Conservation (phyloP, 345 rosid genomes). For the Eutrema yunnanense region DNA sequence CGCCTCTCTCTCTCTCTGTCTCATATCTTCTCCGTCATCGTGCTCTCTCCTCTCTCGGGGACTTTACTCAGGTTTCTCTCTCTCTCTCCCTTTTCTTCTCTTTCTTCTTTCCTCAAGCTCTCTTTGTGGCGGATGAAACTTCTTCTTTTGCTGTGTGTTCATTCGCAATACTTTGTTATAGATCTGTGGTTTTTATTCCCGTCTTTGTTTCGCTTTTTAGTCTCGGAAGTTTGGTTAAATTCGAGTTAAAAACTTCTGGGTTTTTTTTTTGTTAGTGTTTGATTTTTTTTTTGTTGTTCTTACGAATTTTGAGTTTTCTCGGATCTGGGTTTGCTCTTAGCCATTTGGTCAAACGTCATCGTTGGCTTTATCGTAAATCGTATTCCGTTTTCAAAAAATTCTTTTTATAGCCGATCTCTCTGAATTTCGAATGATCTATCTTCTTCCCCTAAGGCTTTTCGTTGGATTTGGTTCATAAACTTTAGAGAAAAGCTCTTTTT, state of each 20-base stretch:
- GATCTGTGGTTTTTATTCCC: constrained; percentile 14
- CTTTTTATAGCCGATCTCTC: neutral
- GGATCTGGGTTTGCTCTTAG: constrained; percentile 9
- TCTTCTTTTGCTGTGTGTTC: neutral
- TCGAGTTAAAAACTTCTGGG: neutral
- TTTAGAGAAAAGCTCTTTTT: neutral
- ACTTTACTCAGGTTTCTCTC: constrained; percentile 14
- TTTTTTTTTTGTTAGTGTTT: neutral
- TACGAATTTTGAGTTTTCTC: neutral
- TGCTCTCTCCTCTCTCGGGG: constrained; percentile 9
- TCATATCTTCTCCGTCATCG: neutral
- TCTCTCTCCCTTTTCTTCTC: neutral
- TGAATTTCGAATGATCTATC: neutral
- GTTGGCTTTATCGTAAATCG: neutral
- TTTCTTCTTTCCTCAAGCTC: neutral
- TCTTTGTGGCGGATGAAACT: neutral
- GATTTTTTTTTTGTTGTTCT: neutral
- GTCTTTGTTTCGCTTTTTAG: neutral
- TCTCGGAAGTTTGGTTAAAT: neutral
- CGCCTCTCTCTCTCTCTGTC: constrained; percentile 28
- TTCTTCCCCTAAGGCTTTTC: neutral
- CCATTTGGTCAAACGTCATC: constrained; percentile 8
- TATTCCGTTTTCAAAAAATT: neutral
- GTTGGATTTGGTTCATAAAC: neutral
- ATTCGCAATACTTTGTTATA: neutral